These are phyloP conservation scores for Castanea sativa DNA, from an alignment of 306 rosid genomes.

Conservation along the genomic window DNA sequence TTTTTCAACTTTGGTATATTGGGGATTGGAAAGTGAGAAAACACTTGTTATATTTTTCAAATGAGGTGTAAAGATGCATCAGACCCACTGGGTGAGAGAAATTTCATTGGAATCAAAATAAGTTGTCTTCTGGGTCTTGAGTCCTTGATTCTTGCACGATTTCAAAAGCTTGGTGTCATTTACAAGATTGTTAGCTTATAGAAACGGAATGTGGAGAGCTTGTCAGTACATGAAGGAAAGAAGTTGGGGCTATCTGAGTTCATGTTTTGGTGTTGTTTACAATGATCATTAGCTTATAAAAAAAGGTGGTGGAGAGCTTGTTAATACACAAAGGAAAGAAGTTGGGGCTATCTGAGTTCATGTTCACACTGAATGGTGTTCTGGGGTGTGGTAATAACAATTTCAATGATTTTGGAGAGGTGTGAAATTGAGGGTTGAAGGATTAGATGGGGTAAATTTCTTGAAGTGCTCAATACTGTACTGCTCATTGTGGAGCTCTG, in stretches of 20 bases:
- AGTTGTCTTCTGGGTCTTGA: slow-evolving; percentile 19
- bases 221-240: slow-evolving; percentile 14
- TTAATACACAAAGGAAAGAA: slow-evolving; percentile 13
- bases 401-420: slow-evolving; percentile 6
- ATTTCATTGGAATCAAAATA: slow-evolving; percentile 20
- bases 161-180: slow-evolving; percentile 24
- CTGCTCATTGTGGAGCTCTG: slow-evolving; percentile 11
- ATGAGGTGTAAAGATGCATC: slow-evolving; percentile 25
- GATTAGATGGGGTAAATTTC: not conserved
- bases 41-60: slow-evolving; percentile 19
- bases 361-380: slow-evolving; percentile 11
- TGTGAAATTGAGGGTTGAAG: not conserved
- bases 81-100: slow-evolving; percentile 20
- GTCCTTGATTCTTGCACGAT: slow-evolving; percentile 19
- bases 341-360: not conserved
- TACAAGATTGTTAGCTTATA: slow-evolving; percentile 19
- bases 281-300: slow-evolving; percentile 19
- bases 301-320: not conserved
- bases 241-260: not conserved
- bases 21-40: slow-evolving; percentile 22
- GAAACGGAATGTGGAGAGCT: slow-evolving; percentile 5
- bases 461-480: not conserved
- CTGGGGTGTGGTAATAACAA: slow-evolving; percentile 3
- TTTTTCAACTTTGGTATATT: slow-evolving; percentile 13
- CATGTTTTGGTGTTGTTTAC: slow-evolving; percentile 14